Evolutionary conservation across 192 early-diverging fungal species (phyloP).

Genomic region (Backusella westeae): DNA sequence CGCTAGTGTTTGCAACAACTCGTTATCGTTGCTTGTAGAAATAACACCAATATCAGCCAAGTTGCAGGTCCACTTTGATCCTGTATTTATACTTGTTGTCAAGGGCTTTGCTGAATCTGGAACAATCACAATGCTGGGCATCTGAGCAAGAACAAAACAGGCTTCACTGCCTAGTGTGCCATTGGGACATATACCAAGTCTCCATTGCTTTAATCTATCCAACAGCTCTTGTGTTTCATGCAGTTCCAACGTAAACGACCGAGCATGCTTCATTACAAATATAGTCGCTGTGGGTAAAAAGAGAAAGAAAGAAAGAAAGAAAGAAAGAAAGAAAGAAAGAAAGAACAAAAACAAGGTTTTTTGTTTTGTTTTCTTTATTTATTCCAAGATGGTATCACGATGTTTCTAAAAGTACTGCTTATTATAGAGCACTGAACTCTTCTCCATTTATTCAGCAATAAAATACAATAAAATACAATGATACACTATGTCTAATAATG

Average conservation of each 20-base stretch:
- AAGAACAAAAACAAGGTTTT: no score
- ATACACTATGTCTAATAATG: background rate
- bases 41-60: slow-evolving; percentile 6
- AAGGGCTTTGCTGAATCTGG: background rate
- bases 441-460: no score
- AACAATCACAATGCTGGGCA: background rate
- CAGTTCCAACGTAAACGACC: background rate
- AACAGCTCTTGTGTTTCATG: background rate
- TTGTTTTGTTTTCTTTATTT: no score
- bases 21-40: background rate
- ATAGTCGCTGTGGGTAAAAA: no score
- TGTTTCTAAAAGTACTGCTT: no score
- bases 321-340: background rate
- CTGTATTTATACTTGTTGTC: background rate
- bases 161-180: background rate
- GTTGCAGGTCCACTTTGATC: background rate
- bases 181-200: background rate
- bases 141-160: slow-evolving; percentile 16
- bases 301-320: background rate
- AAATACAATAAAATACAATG: background rate
- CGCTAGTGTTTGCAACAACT: background rate
- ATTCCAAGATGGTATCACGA: no score
- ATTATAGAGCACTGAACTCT: no score
- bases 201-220: slow-evolving; percentile 10
- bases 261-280: background rate